Conservation (phyloP, 2,329 filamentous ascomycete species). For the Trichoderma breve region DNA sequence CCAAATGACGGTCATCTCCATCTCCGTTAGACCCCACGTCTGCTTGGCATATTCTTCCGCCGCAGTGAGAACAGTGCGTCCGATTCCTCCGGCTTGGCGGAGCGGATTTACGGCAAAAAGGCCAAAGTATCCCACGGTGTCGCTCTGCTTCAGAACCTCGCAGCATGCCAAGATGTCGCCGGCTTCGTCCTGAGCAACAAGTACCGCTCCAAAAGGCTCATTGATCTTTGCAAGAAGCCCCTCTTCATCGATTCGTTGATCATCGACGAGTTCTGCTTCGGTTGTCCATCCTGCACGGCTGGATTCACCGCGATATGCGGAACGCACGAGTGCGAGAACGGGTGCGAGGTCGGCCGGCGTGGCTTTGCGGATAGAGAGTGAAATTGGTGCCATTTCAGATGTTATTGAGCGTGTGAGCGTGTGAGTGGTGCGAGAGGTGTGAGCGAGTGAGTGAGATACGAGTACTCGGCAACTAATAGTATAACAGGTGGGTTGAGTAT, state of each 20-base stretch:
- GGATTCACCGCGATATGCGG: slow-evolving; percentile 44
- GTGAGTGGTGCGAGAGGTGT: background rate
- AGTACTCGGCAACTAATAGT: background rate
- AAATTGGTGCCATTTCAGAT: slow-evolving; percentile 19
- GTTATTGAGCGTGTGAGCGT: background rate
- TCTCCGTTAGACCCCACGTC: slow-evolving; percentile 21
- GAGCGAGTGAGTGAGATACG: background rate
- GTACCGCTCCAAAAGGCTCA: slow-evolving; percentile 35
- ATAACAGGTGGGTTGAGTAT: background rate
- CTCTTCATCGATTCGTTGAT: slow-evolving; percentile 42
- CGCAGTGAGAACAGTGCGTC: slow-evolving; percentile 39
- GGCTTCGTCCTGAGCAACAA: slow-evolving; percentile 36
- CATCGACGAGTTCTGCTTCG: slow-evolving; percentile 44
- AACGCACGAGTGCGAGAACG: slow-evolving; percentile 41
- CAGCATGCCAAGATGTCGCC: slow-evolving; percentile 42
- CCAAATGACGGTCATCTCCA: slow-evolving; percentile 48
- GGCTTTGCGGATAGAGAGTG: slow-evolving; percentile 38
- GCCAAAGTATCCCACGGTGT: slow-evolving; percentile 30
- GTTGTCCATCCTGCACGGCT: slow-evolving; percentile 47
- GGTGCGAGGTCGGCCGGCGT: slow-evolving; percentile 32
- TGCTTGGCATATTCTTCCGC: slow-evolving; percentile 40
- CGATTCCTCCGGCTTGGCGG: slow-evolving; percentile 45
- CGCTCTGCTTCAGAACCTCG: slow-evolving; percentile 36
- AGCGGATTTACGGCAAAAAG: slow-evolving; percentile 47
- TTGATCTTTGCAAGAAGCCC: slow-evolving; percentile 42